Evolutionary conservation across 2,329 filamentous ascomycete genomes (phyloP), one percentile per base, ranked within the genome.

Genomic region (Grosmannia clavigera): DNA sequence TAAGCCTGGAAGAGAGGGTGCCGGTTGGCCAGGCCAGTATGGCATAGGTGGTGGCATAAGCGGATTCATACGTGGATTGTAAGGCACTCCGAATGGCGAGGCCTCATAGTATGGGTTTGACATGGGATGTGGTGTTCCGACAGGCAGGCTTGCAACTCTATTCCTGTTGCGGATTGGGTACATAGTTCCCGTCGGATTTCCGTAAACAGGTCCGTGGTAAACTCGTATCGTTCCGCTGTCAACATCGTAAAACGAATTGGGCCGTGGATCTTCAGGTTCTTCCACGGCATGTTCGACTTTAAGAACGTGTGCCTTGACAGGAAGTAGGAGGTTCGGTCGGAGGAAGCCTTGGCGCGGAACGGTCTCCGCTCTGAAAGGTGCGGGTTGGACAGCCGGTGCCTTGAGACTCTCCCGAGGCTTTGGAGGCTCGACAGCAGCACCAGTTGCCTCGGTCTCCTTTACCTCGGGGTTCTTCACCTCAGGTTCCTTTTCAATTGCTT

Each of bases 171-270:
- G 71, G 7, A 66, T 69, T 2, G 79, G 78, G 65, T 83, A 79
- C n/a, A 81, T 66, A 2, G 70, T 55, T 67, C 1, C 73, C 73
- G 29, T 73, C 70, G 29, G 77, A 75, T 63, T 80, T 80, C 81
- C 80, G 65, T 81, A 84, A 0, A 73, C 71, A 3, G 77, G 76
- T 0, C 81, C 81, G 63, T 84, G 78, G 63, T 84, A 84, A 31
- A 84, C 76, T 16, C 81, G 78, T 57, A 82, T 72, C 25, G 81
- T 69, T 38, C 80, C 77, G 63, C 76, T 74, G 54, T 74, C 72
- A n/a, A 72, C 67, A 65, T 85, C 81, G 65, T 78, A 79, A 66
- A 81, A 85, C 51, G 82, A 80, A 65, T 85, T 85, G 14, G 81
- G 82, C 2, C 74, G 73, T 10, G 81, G 81, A 63, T 84, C 81